phyloP scores from a whole-genome alignment of 768 basidiomycete genomes.

The Pleurotus tuoliensis region DNA sequence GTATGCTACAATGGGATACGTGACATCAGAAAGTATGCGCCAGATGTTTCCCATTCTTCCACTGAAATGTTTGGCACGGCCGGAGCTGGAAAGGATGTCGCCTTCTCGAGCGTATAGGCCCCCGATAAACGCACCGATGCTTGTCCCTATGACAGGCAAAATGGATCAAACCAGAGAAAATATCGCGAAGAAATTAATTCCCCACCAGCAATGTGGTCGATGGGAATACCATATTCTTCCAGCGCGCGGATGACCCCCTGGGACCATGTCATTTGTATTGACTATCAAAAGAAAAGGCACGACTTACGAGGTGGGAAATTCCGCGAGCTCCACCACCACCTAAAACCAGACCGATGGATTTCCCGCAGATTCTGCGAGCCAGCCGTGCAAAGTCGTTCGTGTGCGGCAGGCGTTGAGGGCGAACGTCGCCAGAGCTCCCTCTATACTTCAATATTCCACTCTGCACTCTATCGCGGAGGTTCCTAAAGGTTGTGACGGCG shows the following conservation, averaged over 20 bases:
- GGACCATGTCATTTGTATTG: conserved; percentile 8
- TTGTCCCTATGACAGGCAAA: conserved; percentile 51
- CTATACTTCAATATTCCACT: conserved; percentile 87
- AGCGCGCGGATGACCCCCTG: conserved; percentile 91
- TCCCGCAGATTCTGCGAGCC: conserved; percentile 88
- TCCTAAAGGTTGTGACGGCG: conserved; percentile 84
- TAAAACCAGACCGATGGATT: conserved; percentile 88
- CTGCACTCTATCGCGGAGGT: conserved; percentile 90
- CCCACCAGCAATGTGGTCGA: conserved; percentile 86
- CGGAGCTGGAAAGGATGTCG: conserved; percentile 81
- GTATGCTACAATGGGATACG: conserved; percentile 89
- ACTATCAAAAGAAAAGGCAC: not conserved
- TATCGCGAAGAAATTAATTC: not conserved
- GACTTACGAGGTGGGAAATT: conserved; percentile 37
- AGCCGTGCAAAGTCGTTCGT: conserved; percentile 90
- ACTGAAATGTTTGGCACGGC: conserved; percentile 88
- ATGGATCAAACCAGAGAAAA: not conserved
- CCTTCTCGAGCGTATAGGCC: conserved; percentile 95
- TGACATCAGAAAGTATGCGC: conserved; percentile 91
- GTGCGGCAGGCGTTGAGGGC: conserved; percentile 75
- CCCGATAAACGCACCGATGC: conserved; percentile 90
- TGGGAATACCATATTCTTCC: conserved; percentile 88
- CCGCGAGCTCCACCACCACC: conserved; percentile 97
- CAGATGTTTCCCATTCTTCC: conserved; percentile 91
- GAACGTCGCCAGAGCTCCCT: conserved; percentile 53